Evolutionary conservation across 2,329 filamentous ascomycete genomes (phyloP).

Genomic region (Chaetomium globosum): DNA sequence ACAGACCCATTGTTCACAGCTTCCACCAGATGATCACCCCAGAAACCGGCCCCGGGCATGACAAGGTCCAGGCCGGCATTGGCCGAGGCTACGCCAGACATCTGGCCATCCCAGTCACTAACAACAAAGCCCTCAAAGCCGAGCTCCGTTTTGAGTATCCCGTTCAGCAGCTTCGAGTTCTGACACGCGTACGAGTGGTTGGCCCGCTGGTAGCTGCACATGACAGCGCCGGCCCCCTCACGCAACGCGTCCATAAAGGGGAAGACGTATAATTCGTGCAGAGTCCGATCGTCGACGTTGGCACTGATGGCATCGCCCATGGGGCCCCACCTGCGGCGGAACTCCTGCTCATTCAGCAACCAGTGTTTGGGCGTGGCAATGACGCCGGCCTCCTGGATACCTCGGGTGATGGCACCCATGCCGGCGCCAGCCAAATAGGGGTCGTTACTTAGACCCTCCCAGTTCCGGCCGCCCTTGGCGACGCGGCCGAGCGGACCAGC

Average conservation of each 20-base stretch:
- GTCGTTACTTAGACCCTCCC: conserved; percentile 54
- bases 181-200: conserved; percentile 76
- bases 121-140: conserved; percentile 71
- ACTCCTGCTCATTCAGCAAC: conserved; percentile 64
- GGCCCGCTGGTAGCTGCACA: conserved; percentile 72
- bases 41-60: conserved; percentile 61
- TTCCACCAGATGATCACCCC: conserved; percentile 69
- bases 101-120: conserved; percentile 70
- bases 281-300: conserved; percentile 66
- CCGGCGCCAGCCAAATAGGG: conserved; percentile 41
- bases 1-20: conserved; percentile 79
- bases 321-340: conserved; percentile 46
- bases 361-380: conserved; percentile 74
- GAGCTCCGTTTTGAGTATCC: conserved; percentile 64
- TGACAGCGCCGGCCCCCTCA: conserved; percentile 60
- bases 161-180: conserved; percentile 70
- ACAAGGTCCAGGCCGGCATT: conserved; percentile 70
- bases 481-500: conserved; percentile 64
- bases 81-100: conserved; percentile 58
- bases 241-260: conserved; percentile 64
- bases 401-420: conserved; percentile 39
- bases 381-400: conserved; percentile 56
- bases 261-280: conserved; percentile 68
- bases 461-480: conserved; percentile 63
- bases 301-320: conserved; percentile 57